These are phyloP conservation scores for Rhipidocladum racemiflorum DNA, from an alignment of 176 grass and related monocot species.

Conservation along the genomic window DNA sequence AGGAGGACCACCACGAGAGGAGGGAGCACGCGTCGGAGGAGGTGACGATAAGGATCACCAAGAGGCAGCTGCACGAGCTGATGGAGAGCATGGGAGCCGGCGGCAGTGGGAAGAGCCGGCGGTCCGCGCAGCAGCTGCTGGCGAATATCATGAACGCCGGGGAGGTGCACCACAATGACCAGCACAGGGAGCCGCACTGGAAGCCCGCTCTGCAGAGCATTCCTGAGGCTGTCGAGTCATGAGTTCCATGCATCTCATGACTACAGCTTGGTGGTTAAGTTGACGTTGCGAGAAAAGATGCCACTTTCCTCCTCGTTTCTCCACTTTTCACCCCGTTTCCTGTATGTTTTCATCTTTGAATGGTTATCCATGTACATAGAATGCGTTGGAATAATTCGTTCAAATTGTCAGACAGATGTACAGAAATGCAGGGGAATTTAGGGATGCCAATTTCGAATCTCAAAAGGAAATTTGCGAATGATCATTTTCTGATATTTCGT, in stretches of 20 bases:
- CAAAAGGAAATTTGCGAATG: background rate
- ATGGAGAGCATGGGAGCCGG: conserved; percentile 14
- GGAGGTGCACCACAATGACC: conserved; percentile 40
- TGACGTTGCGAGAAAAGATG: background rate
- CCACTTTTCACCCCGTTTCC: background rate
- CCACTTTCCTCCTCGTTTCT: background rate
- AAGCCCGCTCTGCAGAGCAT: conserved; percentile 66
- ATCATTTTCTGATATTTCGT: background rate
- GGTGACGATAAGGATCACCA: conserved; percentile 73
- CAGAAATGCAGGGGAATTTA: background rate
- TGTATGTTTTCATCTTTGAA: background rate
- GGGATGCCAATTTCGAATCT: background rate
- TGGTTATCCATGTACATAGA: background rate
- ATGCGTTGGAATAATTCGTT: background rate
- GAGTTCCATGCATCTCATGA: background rate
- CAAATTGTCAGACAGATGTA: background rate
- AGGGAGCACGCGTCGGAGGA: conserved; percentile 5
- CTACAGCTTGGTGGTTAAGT: background rate
- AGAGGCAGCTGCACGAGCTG: conserved; percentile 60
- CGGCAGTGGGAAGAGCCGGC: background rate
- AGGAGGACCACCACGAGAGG: background rate
- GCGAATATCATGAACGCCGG: conserved; percentile 61
- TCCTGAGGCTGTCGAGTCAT: conserved; percentile 49
- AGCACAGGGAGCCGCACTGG: conserved; percentile 44
- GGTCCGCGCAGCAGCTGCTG: conserved; percentile 42